Base-by-base conservation (phyloP, 148 eudicot genomes). In the Camellia lanceoleosa region DNA sequence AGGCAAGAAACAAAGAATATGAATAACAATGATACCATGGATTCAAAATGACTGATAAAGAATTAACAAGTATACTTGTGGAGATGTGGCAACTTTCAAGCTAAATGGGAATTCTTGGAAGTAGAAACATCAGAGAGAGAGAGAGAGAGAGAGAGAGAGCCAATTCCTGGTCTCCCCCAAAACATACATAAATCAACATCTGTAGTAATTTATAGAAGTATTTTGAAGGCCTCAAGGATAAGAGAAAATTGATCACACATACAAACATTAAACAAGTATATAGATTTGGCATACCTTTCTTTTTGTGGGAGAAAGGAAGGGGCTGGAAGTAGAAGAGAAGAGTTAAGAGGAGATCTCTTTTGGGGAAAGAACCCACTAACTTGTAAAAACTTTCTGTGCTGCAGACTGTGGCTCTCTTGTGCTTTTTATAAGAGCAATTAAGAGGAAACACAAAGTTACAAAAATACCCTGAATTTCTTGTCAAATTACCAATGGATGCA, bases 381-480 rank as follows among this genome's bases (percentile, higher is more conserved):
- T 3, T 18, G 14, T 52, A 14, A 56, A 3, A 19, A 52, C 38
- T 14, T 5, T 44, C 15, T 66, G 30, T 68, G 47, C 56, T 65
- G n/a, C n/a, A 30, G 1, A 30, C 38, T 30, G 38, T 30, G 38
- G 38, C 73, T 2, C 59, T 1, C 41, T 61, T 19, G 15, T 7
- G 46, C 64, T 13, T 41, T n/a, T 77, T 82, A 82, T 82, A 82
- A 54, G 55, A 61, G 60, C 67, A 41, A 20, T 13, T 56, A 51
- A 74, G 64, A 70, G 16, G 46, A 54, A 14, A 15, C 0, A 12
- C 13, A 5, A 75, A 78, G 42, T 82, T 70, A 80, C 85, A 49
- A 20, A 67, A 59, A 12, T 44, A 66, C 84, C 85, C 89, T 76
- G 0, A 30, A 49, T 16, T 80, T 77, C 70, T n/a, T 51, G 1